Conservation (phyloP, 1,139 yeast genomes). For the Yarrowia galli region DNA sequence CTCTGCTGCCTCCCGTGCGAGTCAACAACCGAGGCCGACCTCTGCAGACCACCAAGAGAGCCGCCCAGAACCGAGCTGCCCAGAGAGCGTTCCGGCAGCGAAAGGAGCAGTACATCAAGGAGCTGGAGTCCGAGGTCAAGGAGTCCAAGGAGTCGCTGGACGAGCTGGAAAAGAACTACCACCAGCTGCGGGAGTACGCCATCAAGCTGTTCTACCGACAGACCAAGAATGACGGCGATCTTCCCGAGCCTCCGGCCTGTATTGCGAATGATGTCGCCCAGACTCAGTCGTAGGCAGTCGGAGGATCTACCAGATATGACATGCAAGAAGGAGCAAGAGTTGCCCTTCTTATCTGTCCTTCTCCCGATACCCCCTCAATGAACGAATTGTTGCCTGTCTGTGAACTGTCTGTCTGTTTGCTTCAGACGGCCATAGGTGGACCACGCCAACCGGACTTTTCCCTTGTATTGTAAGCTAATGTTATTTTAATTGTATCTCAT, state of each 20-base stretch:
- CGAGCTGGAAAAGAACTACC: conserved; percentile 69
- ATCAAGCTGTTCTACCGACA: conserved; percentile 14
- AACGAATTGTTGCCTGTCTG: too few relatives aligned
- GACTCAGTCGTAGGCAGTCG: conserved; percentile 3
- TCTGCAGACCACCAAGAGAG: conserved; percentile 74
- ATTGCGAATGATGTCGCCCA: conserved; percentile 14
- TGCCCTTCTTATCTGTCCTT: too few relatives aligned
- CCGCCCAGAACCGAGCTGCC: conserved; percentile 87
- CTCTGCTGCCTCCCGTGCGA: conserved; percentile 20
- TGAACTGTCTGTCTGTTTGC: too few relatives aligned
- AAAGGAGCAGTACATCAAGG: conserved; percentile 77
- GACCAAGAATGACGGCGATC: conserved; percentile 14
- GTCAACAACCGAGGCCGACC: conserved; percentile 55
- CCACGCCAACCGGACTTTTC: not conserved
- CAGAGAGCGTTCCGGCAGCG: conserved; percentile 87
- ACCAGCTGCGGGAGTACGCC: conserved; percentile 75
- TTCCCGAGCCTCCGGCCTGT: conserved; percentile 32
- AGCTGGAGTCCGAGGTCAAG: conserved; percentile 72
- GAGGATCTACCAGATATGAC: too few relatives aligned
- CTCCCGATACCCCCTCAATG: not conserved
- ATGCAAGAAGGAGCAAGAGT: too few relatives aligned
- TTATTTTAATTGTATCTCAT: not conserved
- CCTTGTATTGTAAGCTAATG: conserved; percentile 27
- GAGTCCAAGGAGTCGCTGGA: conserved; percentile 71
- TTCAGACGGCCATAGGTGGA: too few relatives aligned